Base-by-base conservation (phyloP, 2,329 filamentous ascomycete species). In the Apiospora koreana region DNA sequence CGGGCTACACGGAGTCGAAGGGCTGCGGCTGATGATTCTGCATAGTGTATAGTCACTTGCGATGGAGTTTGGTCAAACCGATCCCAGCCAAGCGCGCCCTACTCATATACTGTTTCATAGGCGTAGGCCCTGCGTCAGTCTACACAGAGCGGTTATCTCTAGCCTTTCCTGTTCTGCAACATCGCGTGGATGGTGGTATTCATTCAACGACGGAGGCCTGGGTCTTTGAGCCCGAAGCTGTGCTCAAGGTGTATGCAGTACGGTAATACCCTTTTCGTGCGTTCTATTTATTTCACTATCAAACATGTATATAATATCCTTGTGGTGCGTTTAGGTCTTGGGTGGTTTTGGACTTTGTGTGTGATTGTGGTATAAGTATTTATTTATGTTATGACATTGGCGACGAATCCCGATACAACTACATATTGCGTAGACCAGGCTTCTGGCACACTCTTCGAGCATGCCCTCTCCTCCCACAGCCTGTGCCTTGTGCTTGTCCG, bases 1-100 rank as follows among this genome's bases (percentile, higher is more conserved):
- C 48, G 54, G n/a, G 23, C 67, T 21, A 69, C 50, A 9, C 41
- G 67, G 31, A 69, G 67, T 31, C 45, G 67, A 21, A 58, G 54
- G 41, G 50, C 54, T 62, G 54, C 54, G 31, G 54, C 54, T 18
- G 18, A 62, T 62, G 54, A 62, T 7, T 21, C 54, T 31, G 28
- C 35, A 23, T 62, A 62, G 31, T 62, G 54, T 62, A 31, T 62
- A 62, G 54, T 31, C 25, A 8, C 12, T 25, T 38, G 14, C 5
- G 28, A 38, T 62, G 18, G 31, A 21, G 31, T 62, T 31, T n/a
- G 21, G 31, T 28, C 31, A 7, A 25, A 28, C 46, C 12, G 12
- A n/a, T 38, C 7, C 31, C 28, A 38, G 31, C 31, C 54, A 38
- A 18, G 21, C 18, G 21, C 18, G 18, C 54, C 21, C 18, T 35